Percentiles rank a stretch among this genome's conserved stretches.
Conservation (phyloP, 179 eudicot genomes). For the Silene noctiflora region DNA sequence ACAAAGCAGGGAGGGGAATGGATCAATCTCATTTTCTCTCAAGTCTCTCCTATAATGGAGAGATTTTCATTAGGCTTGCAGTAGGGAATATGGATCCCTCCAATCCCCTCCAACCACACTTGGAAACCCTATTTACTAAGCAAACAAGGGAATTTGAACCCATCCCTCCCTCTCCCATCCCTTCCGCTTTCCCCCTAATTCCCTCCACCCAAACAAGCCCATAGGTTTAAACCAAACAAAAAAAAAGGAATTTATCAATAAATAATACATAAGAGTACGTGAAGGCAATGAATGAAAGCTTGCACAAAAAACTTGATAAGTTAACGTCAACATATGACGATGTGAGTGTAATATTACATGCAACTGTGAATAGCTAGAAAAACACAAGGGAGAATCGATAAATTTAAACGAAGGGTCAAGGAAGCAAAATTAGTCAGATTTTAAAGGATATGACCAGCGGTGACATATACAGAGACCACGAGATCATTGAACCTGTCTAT, state of each 20-base stretch:
- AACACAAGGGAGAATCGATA: background rate
- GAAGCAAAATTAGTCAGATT: background rate
- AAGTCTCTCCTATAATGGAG: no score
- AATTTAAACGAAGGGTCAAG: background rate
- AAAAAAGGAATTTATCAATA: background rate
- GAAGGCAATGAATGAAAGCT: background rate
- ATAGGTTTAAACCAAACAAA: background rate
- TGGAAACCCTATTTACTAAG: no score
- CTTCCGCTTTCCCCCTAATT: no score
- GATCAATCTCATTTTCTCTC: no score
- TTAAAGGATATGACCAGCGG: conserved; percentile 97
- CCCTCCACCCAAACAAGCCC: no score
- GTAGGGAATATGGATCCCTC: no score
- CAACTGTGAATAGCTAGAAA: background rate
- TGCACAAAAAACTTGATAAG: background rate
- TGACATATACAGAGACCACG: conserved; percentile 94
- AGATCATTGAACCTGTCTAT: conserved; percentile 92
- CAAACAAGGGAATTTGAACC: no score
- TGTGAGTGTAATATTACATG: background rate
- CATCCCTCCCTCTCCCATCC: no score
- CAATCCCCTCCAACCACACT: no score
- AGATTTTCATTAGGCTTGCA: no score
- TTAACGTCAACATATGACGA: background rate
- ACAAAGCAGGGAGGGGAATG: no score
- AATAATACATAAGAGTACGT: no score